Evolutionary conservation across 495 filamentous ascomycete genomes (phyloP).

Genomic region (Neurospora sp.): DNA sequence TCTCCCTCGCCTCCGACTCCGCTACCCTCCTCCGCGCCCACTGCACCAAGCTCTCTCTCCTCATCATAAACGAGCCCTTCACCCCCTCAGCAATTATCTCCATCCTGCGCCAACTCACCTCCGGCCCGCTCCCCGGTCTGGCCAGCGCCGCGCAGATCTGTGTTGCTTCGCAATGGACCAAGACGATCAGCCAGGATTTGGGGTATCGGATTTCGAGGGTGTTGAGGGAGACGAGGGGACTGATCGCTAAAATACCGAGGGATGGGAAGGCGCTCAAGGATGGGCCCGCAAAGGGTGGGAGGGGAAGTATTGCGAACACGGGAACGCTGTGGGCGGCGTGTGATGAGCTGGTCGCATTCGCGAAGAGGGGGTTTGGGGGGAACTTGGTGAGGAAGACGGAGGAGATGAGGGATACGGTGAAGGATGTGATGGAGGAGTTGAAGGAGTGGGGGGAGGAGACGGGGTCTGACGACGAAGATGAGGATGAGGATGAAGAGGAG

Average conservation of each 20-base stretch:
- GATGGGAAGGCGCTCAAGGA: slow-evolving; percentile 42
- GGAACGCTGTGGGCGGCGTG: slow-evolving; percentile 62
- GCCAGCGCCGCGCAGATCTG: slow-evolving; percentile 59
- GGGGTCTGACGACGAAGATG: slow-evolving; percentile 37
- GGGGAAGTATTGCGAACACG: slow-evolving; percentile 46
- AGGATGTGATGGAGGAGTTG: slow-evolving; percentile 74
- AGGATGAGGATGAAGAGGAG: slow-evolving; percentile 27
- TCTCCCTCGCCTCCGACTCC: slow-evolving; percentile 50
- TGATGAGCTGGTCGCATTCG: slow-evolving; percentile 54
- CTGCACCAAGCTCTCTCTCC: slow-evolving; percentile 70
- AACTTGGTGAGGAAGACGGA: slow-evolving; percentile 52
- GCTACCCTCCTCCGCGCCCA: slow-evolving; percentile 65
- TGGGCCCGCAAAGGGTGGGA: slow-evolving; percentile 13
- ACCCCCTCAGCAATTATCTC: slow-evolving; percentile 61
- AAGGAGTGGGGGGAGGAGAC: slow-evolving; percentile 74
- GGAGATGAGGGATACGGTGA: slow-evolving; percentile 57
- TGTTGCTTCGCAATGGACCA: slow-evolving; percentile 45
- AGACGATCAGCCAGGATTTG: slow-evolving; percentile 47
- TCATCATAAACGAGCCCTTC: slow-evolving; percentile 76
- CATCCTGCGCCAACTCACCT: slow-evolving; percentile 55
- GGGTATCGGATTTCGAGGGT: slow-evolving; percentile 35
- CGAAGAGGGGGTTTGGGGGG: slow-evolving; percentile 53
- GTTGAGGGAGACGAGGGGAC: slow-evolving; percentile 32
- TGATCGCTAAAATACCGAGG: slow-evolving; percentile 36
- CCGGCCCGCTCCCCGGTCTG: slow-evolving; percentile 58